phyloP scores from a whole-genome alignment of 306 rosid genomes.

The Dryas alaskensis region DNA sequence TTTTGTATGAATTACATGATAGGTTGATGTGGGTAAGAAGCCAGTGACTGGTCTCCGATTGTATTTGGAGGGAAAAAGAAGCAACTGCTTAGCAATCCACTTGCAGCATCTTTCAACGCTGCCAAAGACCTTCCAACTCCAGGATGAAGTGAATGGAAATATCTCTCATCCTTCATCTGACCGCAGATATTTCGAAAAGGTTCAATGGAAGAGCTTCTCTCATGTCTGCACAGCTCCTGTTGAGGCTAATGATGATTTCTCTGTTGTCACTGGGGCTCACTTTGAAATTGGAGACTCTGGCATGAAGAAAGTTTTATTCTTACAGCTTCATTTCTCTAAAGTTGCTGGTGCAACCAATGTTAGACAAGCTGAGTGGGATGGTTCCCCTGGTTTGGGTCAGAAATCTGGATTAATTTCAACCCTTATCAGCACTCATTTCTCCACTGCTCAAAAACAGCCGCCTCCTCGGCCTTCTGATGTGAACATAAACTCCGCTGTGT shows the following conservation, averaged over 20 bases:
- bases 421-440: constrained; percentile 67
- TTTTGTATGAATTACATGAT: constrained; percentile 14
- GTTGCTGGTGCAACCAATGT: constrained; percentile 39
- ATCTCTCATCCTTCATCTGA: constrained; percentile 36
- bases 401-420: constrained; percentile 85
- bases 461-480: constrained; percentile 64
- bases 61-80: constrained; percentile 77
- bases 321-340: constrained; percentile 60
- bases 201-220: constrained; percentile 90
- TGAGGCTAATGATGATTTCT: constrained; percentile 51
- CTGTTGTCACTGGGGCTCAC: constrained; percentile 77
- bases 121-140: constrained; percentile 65
- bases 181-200: constrained; percentile 73
- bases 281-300: constrained; percentile 67
- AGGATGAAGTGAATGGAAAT: constrained; percentile 35
- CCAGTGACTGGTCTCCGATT: constrained; percentile 88
- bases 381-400: constrained; percentile 66
- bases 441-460: constrained; percentile 52
- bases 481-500: constrained; percentile 72
- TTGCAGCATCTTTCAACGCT: constrained; percentile 83
- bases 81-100: constrained; percentile 79
- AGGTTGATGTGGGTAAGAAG: constrained; percentile 76
- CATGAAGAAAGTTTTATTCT: constrained; percentile 62
- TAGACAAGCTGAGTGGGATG: constrained; percentile 57
- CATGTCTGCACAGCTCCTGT: constrained; percentile 89